phyloP scores from a whole-genome alignment of 2,329 filamentous ascomycete species.

The Botrytis squamosa region DNA sequence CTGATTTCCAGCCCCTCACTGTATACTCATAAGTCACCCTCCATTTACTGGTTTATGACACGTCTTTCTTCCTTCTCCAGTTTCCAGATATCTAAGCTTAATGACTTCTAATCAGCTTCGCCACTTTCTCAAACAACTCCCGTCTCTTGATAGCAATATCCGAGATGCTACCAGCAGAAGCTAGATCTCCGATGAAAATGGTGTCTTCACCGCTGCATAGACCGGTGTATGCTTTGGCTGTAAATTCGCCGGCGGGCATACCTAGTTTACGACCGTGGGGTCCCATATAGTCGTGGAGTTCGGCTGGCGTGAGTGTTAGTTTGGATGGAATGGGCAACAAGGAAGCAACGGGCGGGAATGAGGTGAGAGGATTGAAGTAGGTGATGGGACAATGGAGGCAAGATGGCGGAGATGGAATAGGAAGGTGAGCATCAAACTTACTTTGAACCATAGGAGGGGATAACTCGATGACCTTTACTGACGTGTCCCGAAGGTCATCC shows the following conservation, averaged over 20 bases:
- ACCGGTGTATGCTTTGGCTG: neutral
- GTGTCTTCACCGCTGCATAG: neutral
- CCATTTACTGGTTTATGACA: neutral
- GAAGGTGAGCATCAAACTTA: constrained; percentile 4
- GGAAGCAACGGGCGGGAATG: constrained; percentile 42
- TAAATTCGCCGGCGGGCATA: constrained; percentile 44
- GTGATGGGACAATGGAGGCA: neutral
- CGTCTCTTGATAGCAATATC: neutral
- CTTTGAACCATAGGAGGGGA: constrained; percentile 40
- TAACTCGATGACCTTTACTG: constrained; percentile 45
- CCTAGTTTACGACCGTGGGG: constrained; percentile 46
- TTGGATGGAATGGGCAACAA: constrained; percentile 42
- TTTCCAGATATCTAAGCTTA: neutral
- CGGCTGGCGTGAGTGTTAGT: constrained; percentile 30
- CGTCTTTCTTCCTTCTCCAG: neutral
- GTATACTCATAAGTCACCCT: neutral
- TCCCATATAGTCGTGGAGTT: constrained; percentile 48
- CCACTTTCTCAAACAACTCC: neutral
- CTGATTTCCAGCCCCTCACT: neutral
- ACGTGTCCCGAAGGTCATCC: constrained; percentile 42
- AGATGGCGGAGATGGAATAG: neutral
- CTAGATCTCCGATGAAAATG: neutral
- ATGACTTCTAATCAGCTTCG: neutral
- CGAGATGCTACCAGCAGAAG: neutral
- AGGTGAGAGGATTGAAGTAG: neutral